A percentile compares a stretch with the other conserved stretches of the same genome.
Evolutionary conservation across 179 eudicot species (phyloP).

Genomic region (Sideroxylon spinosum): DNA sequence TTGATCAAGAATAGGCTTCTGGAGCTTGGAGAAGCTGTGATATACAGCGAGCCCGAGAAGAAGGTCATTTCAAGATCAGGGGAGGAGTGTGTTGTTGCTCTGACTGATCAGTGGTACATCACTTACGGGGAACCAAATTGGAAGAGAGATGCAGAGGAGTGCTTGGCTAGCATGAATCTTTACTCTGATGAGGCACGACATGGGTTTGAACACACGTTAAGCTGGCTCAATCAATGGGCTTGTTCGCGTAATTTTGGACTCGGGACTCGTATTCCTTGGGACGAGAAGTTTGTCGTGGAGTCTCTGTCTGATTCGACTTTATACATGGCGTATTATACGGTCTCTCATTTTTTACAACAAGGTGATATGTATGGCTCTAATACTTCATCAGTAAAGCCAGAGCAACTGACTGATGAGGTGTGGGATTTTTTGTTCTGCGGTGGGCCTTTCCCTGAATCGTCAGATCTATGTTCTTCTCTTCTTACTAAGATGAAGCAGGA

Average conservation of each 20-base stretch:
- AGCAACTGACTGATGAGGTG: slow-evolving; percentile 77
- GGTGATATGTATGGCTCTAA: slow-evolving; percentile 71
- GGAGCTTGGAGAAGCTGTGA: slow-evolving; percentile 56
- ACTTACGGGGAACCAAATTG: slow-evolving; percentile 71
- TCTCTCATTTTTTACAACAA: slow-evolving; percentile 59
- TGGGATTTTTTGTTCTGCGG: slow-evolving; percentile 73
- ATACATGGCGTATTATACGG: slow-evolving; percentile 91
- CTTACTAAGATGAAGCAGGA: slow-evolving; percentile 70
- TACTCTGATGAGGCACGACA: slow-evolving; percentile 78
- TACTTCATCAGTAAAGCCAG: slow-evolving; percentile 50
- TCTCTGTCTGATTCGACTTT: slow-evolving; percentile 87
- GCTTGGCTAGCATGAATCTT: slow-evolving; percentile 65
- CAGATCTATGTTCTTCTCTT: slow-evolving; percentile 39
- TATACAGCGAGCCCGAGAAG: slow-evolving; percentile 89
- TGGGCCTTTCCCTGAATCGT: slow-evolving; percentile 58
- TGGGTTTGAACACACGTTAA: slow-evolving; percentile 79
- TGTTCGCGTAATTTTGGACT: slow-evolving; percentile 84
- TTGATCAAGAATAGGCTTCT: slow-evolving; percentile 55
- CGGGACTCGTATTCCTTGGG: slow-evolving; percentile 92
- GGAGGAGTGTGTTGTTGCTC: slow-evolving; percentile 83
- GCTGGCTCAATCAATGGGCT: slow-evolving; percentile 95
- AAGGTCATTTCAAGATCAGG: slow-evolving; percentile 87
- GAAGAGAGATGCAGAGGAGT: slow-evolving; percentile 62
- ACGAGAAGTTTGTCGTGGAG: slow-evolving; percentile 75
- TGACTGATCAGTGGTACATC: slow-evolving; percentile 87